phyloP scores from a whole-genome alignment of 139 green algal species.

The Coccomyxa sp. region DNA sequence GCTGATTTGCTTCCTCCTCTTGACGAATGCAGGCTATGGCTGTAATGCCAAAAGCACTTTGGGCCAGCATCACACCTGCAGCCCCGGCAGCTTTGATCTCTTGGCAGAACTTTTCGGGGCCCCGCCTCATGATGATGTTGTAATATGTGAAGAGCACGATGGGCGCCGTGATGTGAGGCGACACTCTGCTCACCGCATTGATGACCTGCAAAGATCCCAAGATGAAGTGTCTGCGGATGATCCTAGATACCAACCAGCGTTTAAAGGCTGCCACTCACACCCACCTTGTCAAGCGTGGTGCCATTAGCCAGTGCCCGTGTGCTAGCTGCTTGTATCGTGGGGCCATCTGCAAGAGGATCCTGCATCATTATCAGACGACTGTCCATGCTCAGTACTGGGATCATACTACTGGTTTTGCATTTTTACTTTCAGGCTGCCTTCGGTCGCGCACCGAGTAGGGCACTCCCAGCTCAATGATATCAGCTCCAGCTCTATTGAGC shows the following conservation, averaged over 20 bases:
- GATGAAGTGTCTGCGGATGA: neutral
- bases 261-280: neutral
- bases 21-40: too few relatives aligned
- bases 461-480: slow-evolving; percentile 98
- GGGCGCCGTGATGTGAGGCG: slow-evolving; percentile 66
- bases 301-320: slow-evolving; percentile 80
- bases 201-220: slow-evolving; percentile 45
- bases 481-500: slow-evolving; percentile 73
- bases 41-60: too few relatives aligned
- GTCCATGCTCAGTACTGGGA: neutral
- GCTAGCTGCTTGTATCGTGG: slow-evolving; percentile 88
- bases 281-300: slow-evolving; percentile 68
- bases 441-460: slow-evolving; percentile 58
- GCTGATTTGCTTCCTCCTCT: too few relatives aligned
- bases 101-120: slow-evolving; percentile 80
- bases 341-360: slow-evolving; percentile 95
- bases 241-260: neutral
- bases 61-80: slow-evolving; percentile 30
- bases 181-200: slow-evolving; percentile 54
- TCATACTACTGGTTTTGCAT: neutral
- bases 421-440: neutral
- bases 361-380: neutral
- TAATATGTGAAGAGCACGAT: slow-evolving; percentile 98
- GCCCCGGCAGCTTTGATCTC: slow-evolving; percentile 83
- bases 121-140: slow-evolving; percentile 95